A percentile compares a stretch with the other conserved stretches of the same genome.
These are phyloP conservation scores for Penicillium sp. DNA, from an alignment of 2,329 filamentous ascomycete species.

Conservation along the genomic window DNA sequence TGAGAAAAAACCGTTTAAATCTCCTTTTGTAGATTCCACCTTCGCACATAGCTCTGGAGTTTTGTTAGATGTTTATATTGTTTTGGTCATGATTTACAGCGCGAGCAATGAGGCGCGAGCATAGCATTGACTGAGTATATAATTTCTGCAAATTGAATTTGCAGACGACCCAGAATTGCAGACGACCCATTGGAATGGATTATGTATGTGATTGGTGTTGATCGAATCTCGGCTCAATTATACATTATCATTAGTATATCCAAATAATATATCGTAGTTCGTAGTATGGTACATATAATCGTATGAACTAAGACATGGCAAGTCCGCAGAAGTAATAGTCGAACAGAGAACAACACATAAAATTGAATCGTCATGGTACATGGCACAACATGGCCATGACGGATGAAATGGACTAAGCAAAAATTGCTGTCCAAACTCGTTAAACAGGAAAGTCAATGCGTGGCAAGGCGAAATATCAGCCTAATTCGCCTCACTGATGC, in stretches of 20 bases:
- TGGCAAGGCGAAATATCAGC: background rate
- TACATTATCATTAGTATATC: background rate
- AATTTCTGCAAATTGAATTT: background rate
- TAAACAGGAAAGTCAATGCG: background rate
- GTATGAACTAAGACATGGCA: background rate
- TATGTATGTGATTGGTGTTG: background rate
- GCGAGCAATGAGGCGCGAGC: background rate
- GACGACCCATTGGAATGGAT: background rate
- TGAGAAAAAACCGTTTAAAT: background rate
- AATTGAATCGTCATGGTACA: background rate
- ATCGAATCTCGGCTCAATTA: background rate
- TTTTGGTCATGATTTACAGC: background rate
- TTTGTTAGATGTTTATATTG: background rate
- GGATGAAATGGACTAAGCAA: no score
- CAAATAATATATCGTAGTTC: background rate
- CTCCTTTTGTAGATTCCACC: background rate
- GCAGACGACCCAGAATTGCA: background rate
- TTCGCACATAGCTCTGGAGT: constrained; percentile 5
- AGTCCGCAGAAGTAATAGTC: background rate
- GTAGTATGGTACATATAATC: background rate
- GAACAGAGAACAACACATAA: background rate
- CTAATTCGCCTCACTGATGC: no score
- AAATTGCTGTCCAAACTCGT: background rate
- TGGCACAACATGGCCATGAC: background rate
- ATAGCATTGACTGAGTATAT: background rate